Evolutionary conservation across 129 eudicot genomes (phyloP), one percentile per base, ranked within the genome.

Genomic region (Scalesia atractyloides): DNA sequence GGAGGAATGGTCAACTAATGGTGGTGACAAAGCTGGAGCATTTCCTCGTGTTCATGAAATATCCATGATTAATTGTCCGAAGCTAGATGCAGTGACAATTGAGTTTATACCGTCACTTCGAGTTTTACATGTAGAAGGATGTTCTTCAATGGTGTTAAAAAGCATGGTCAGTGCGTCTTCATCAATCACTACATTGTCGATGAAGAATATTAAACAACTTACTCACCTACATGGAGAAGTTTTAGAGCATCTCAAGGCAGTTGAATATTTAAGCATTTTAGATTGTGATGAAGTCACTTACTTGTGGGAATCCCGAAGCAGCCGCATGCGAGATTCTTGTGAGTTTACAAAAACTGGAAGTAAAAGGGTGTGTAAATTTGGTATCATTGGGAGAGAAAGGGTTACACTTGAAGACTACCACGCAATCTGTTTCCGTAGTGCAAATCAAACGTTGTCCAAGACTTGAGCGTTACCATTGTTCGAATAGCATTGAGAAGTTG

Each of bases 351-450:
- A 36, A 54, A 18, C 18, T 76, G 41, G 37, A 18, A 33, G 74
- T 76, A 44, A 56, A 18, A 2, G 18, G 18, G 13, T 54, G 80
- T 9, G 33, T 5, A 16, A 54, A 66, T 30, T 56, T 76, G 67
- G 59, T 76, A 14, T 66, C 80, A 26, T 24, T 66, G n/a, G 80
- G 59, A 44, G 48, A 67, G 80, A 76, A 74, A 9, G 19, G 36
- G n/a, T 53, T 10, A n/a, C 19, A 64, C 50, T 34, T 19, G 52
- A 64, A 12, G 64, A 52, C 65, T 62, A 14, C 19, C 39, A 13
- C 50, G 3, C 13, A 74, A 8, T 51, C 63, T 50, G 2, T 20
- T 50, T 63, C 30, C 43, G 54, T 64, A 52, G 66, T 74, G 5
- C 49, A 69, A 2, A 22, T 52, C 12, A 2, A 3, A 2, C 2